These are phyloP conservation scores for Botrytis elliptica DNA, from an alignment of 2,329 filamentous ascomycete genomes.

Conservation along the genomic window DNA sequence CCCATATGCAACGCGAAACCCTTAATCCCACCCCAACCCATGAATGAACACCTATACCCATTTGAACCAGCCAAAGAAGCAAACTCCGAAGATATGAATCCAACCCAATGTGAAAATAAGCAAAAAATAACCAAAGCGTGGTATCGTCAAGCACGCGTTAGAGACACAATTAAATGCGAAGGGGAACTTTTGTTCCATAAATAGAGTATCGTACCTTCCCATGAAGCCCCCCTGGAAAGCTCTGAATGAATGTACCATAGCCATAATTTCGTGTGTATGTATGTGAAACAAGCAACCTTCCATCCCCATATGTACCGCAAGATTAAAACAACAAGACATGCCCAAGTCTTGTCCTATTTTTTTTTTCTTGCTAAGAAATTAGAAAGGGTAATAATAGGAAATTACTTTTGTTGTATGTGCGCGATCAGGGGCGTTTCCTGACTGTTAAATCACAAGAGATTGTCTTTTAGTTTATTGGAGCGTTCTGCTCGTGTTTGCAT, in stretches of 20 bases:
- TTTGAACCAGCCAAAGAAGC: neutral
- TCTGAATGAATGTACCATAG: neutral
- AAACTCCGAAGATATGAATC: neutral
- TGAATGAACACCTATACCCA: neutral
- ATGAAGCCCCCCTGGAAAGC: neutral
- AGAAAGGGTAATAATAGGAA: neutral
- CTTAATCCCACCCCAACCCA: neutral
- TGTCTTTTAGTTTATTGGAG: neutral
- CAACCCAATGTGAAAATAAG: neutral
- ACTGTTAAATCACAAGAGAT: neutral
- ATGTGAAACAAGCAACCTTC: neutral
- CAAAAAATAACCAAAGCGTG: neutral
- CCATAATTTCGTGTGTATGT: neutral
- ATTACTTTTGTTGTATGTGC: neutral
- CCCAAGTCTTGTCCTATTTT: neutral
- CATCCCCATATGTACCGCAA: neutral
- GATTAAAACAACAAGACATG: constrained; percentile 7
- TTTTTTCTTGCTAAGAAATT: neutral
- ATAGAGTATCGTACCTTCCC: neutral
- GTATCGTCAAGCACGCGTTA: neutral
- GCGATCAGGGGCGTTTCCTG: neutral
- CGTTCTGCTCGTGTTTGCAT: constrained; percentile 4
- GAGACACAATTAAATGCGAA: neutral
- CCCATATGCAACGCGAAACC: neutral
- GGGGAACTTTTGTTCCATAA: neutral